Percentiles rank a stretch among this genome's conserved stretches.
Conservation (phyloP, 2,329 filamentous ascomycete genomes). For the Phaeosphaeriaceae sp. region DNA sequence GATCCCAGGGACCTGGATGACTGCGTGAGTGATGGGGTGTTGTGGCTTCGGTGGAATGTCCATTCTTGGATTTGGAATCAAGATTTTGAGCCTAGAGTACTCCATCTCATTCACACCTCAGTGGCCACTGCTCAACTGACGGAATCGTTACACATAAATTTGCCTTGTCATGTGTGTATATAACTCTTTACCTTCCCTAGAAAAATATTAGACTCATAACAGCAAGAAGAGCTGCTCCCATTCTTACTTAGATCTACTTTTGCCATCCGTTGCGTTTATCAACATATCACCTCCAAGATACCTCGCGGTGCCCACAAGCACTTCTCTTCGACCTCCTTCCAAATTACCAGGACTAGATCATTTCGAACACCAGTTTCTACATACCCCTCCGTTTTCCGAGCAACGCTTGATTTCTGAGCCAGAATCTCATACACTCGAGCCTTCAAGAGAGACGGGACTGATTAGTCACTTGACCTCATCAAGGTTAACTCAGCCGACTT, state of each 20-base stretch:
- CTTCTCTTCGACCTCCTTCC: not conserved
- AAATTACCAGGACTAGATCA: conserved; percentile 6
- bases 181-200: conserved; percentile 13
- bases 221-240: conserved; percentile 9
- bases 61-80: conserved; percentile 6
- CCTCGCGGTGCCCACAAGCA: conserved; percentile 22
- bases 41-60: conserved; percentile 28
- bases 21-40: conserved; percentile 11
- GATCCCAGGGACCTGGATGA: conserved; percentile 4
- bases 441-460: not conserved
- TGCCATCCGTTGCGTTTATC: conserved; percentile 7
- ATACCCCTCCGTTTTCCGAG: not conserved
- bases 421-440: conserved; percentile 11
- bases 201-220: conserved; percentile 14
- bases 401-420: conserved; percentile 1
- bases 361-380: conserved; percentile 8
- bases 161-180: conserved; percentile 14
- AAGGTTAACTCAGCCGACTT: conserved; percentile 4
- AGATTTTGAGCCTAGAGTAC: not conserved
- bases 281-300: conserved; percentile 20
- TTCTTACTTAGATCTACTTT: conserved; percentile 15
- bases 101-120: not conserved
- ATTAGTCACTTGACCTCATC: not conserved
- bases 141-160: too few species aligned
- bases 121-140: not conserved